Conservation (phyloP, 2,329 filamentous ascomycete genomes). For the Beauveria scarabaeidicola region DNA sequence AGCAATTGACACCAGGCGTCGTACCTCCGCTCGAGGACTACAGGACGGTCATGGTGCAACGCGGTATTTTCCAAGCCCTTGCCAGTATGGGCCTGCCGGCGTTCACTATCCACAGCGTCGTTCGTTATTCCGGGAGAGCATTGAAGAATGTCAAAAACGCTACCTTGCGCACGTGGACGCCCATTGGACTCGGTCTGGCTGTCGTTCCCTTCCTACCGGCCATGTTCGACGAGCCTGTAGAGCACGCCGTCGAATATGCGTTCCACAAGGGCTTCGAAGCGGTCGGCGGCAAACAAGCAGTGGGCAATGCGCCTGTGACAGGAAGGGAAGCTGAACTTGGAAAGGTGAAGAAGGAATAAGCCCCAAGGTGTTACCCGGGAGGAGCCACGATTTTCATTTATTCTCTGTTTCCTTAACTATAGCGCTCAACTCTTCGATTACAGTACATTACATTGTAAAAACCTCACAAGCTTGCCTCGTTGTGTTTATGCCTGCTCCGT, state of each 20-base stretch:
- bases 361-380: constrained; percentile 3
- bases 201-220: constrained; percentile 77
- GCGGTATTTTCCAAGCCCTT: constrained; percentile 81
- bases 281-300: constrained; percentile 54
- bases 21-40: constrained; percentile 79
- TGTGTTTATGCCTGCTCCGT: too few species aligned
- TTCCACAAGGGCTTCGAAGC: constrained; percentile 76
- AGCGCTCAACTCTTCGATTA: not conserved
- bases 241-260: constrained; percentile 80
- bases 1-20: constrained; percentile 28
- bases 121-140: constrained; percentile 79
- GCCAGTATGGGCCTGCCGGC: constrained; percentile 92
- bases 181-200: constrained; percentile 73
- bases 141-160: constrained; percentile 74
- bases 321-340: constrained; percentile 37
- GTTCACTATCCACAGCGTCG: constrained; percentile 88
- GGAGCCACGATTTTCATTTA: not conserved
- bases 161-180: constrained; percentile 72
- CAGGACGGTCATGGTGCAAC: constrained; percentile 80
- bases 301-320: constrained; percentile 45
- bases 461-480: too few species aligned
- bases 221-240: constrained; percentile 86
- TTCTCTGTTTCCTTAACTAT: not conserved
- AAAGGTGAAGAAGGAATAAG: constrained; percentile 37
- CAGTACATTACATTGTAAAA: not conserved